Evolutionary conservation across 129 eudicot genomes (phyloP).

Genomic region (Pittosporum tobira): DNA sequence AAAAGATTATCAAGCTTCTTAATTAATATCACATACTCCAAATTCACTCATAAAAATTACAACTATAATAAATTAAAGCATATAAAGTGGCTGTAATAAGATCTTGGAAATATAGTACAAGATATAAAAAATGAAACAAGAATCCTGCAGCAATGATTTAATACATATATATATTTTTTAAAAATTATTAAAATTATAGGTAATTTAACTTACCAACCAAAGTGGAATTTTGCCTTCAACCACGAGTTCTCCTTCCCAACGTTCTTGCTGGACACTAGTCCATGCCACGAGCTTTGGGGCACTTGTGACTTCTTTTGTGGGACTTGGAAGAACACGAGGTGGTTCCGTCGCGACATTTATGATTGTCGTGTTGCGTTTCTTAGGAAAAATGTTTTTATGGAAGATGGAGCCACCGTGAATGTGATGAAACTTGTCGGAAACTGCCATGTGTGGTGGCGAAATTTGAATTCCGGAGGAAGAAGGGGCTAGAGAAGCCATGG

Average conservation of each 20-base stretch:
- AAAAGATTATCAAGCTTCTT: no score
- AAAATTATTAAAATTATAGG: no score
- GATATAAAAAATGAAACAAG: not conserved
- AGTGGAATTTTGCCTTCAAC: constrained; percentile 77
- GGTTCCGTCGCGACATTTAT: constrained; percentile 45
- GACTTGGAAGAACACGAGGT: constrained; percentile 28
- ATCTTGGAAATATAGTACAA: not conserved
- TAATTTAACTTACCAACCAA: constrained; percentile 84
- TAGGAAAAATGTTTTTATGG: constrained; percentile 12
- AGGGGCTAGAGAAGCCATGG: constrained; percentile 51
- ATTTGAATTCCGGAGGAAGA: constrained; percentile 28
- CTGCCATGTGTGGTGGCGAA: constrained; percentile 12
- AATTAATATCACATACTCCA: no score
- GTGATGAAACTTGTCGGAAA: constrained; percentile 4
- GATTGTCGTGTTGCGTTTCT: constrained; percentile 11
- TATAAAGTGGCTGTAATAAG: not conserved
- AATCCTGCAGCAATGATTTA: not conserved
- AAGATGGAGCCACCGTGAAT: constrained; percentile 8
- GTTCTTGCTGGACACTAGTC: constrained; percentile 73
- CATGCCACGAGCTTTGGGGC: constrained; percentile 60
- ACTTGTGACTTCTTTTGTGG: constrained; percentile 11
- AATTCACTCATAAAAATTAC: no score
- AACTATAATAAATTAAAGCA: not conserved
- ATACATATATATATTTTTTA: not conserved
- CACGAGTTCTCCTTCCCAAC: constrained; percentile 89